Base-by-base conservation (phyloP, 768 basidiomycete genomes). In the Kwoniella botswanensis region DNA sequence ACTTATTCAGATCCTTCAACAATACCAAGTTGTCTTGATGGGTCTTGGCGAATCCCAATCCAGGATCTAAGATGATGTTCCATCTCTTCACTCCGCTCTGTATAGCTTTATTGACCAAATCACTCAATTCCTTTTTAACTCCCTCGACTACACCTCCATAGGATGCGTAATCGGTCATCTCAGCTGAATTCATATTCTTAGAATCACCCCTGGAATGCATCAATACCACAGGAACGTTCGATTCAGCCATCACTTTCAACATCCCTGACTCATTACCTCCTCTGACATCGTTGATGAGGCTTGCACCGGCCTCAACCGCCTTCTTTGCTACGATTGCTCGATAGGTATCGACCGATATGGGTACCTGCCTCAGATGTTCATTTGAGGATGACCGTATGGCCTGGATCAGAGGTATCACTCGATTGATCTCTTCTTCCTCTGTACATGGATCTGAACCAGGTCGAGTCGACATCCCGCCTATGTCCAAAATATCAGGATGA, bases 171-270 rank as follows among this genome's bases (percentile, higher is more conserved):
- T 82, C 82, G 1, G 79, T 90, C 88, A 65, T 64, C 74, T 17
- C 74, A 76, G 75, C 90, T 90, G 71, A 90, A 86, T 84, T 92
- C 92, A 86, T 94, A 88, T 72, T 86, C 75, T 17, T 89, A 0
- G 93, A 92, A 67, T 92, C 91, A 0, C 93, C 94, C 3, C 94
- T 86, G 0, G 93, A 94, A 82, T 99, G 96, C 96, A 98, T 98
- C 68, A 98, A 83, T 11, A 98, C 85, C 60, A 94, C 90, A 0
- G 94, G 95, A 0, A 91, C 91, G 5, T 87, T 88, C 55, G 89
- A 84, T 41, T 87, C 85, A 44, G 89, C 86, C 35, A 90, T 90
- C 26, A 90, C 81, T n/a, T 79, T 70, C 64, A 90, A 89, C 92
- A 96, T 92, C 64, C 86, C 84, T 26, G 86, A 87, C 13, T 88